These are phyloP conservation scores for Pichia sp. DNA, from an alignment of 1,139 yeast genomes.

Conservation along the genomic window DNA sequence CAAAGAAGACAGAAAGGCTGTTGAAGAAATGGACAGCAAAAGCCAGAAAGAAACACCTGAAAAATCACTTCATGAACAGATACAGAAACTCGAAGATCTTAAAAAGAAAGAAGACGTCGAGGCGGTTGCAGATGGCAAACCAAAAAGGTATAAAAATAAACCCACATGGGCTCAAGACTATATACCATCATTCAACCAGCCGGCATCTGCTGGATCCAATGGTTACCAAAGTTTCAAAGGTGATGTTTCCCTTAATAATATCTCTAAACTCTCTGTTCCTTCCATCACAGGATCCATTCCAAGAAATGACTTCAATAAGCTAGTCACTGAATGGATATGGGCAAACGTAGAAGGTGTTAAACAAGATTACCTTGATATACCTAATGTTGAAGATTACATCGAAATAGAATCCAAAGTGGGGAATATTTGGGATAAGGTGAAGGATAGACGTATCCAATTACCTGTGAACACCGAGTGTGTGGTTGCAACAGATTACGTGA, in stretches of 20 bases:
- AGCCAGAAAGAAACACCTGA: not conserved
- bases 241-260: constrained; percentile 15
- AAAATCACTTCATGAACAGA: constrained; percentile 25
- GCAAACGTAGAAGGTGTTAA: constrained; percentile 64
- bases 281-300: constrained; percentile 74
- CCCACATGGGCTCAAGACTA: constrained; percentile 86
- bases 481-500: constrained; percentile 48
- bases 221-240: constrained; percentile 12
- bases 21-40: not conserved
- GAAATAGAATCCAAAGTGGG: constrained; percentile 88
- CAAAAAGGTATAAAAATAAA: constrained; percentile 58
- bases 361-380: constrained; percentile 34
- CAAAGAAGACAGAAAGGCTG: not conserved
- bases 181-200: constrained; percentile 40
- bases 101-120: constrained; percentile 23
- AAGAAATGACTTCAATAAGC: constrained; percentile 74
- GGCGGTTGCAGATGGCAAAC: constrained; percentile 38
- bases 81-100: constrained; percentile 26
- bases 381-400: constrained; percentile 45
- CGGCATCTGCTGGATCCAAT: constrained; percentile 5
- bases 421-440: constrained; percentile 60
- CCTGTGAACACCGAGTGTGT: constrained; percentile 78
- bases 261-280: constrained; percentile 37
- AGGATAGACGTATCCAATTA: constrained; percentile 60
- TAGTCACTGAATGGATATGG: constrained; percentile 85